phyloP scores from a whole-genome alignment of 2,329 filamentous ascomycete species.

The Calonectria hawksworthii region DNA sequence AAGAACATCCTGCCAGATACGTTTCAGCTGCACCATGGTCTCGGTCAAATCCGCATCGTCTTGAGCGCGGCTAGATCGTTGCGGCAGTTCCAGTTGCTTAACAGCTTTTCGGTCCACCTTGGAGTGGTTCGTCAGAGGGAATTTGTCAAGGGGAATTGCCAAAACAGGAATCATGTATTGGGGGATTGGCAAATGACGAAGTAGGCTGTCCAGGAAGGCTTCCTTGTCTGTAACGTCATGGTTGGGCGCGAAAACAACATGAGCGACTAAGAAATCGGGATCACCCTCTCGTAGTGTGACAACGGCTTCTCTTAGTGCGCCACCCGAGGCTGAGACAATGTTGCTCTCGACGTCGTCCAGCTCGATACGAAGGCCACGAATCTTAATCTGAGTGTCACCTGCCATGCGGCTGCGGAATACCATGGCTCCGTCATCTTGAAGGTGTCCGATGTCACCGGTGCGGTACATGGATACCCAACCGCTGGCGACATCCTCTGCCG shows the following conservation, averaged over 20 bases:
- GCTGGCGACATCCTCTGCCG: conserved; percentile 6
- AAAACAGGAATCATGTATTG: not conserved
- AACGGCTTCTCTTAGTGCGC: conserved; percentile 13
- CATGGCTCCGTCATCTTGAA: conserved; percentile 47
- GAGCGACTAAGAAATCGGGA: not conserved
- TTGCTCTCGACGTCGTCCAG: conserved; percentile 54
- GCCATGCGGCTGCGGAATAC: conserved; percentile 51
- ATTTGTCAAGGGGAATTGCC: not conserved
- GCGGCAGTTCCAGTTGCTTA: not conserved
- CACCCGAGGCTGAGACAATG: conserved; percentile 19
- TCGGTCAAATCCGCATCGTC: not conserved
- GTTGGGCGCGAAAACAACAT: not conserved
- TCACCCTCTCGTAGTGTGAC: not conserved
- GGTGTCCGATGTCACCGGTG: conserved; percentile 56
- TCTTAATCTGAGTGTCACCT: conserved; percentile 59
- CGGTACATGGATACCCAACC: conserved; percentile 51
- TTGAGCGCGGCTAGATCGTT: not conserved
- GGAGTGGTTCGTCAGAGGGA: not conserved
- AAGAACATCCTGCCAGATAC: not conserved
- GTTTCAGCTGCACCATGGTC: not conserved
- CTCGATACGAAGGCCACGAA: conserved; percentile 60
- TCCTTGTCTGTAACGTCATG: not conserved
- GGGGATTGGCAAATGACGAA: not conserved
- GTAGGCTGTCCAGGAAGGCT: not conserved
- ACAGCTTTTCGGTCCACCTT: not conserved